Conservation (phyloP, 805 yeast genomes). For the Sporopachydermia quercuum region DNA sequence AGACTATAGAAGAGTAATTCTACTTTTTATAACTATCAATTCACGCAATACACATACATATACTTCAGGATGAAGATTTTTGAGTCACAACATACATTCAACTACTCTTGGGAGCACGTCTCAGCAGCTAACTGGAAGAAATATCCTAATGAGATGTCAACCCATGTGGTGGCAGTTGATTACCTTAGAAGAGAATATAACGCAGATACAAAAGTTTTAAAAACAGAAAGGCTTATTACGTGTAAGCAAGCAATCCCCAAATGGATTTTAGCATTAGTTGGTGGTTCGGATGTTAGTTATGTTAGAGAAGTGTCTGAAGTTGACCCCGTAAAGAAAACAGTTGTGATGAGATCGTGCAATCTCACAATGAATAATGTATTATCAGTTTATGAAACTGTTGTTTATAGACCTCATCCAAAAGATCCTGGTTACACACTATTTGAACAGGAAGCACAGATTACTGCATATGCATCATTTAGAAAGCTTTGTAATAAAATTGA, state of each 20-base stretch:
- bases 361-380: conserved; percentile 65
- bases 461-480: conserved; percentile 63
- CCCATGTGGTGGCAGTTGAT: conserved; percentile 91
- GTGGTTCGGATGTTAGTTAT: conserved; percentile 57
- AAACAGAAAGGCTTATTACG: conserved; percentile 79
- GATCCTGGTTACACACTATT: conserved; percentile 45
- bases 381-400: conserved; percentile 77
- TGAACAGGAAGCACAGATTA: conserved; percentile 73
- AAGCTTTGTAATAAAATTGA: conserved; percentile 71
- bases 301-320: conserved; percentile 85
- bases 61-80: conserved; percentile 56
- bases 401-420: conserved; percentile 51
- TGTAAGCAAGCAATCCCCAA: conserved; percentile 76
- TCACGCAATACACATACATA: conserved; percentile 1
- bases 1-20: neutral
- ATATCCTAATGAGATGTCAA: conserved; percentile 86
- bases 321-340: conserved; percentile 45
- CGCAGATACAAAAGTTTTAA: conserved; percentile 34
- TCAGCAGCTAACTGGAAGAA: conserved; percentile 95
- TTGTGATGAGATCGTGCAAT: conserved; percentile 76
- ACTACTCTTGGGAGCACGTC: conserved; percentile 87
- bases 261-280: conserved; percentile 65
- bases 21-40: neutral
- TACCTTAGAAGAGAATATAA: conserved; percentile 61
- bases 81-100: conserved; percentile 49